phyloP scores from a whole-genome alignment of 1,284 basidiomycete genomes.

The Pseudozyma thailandica region DNA sequence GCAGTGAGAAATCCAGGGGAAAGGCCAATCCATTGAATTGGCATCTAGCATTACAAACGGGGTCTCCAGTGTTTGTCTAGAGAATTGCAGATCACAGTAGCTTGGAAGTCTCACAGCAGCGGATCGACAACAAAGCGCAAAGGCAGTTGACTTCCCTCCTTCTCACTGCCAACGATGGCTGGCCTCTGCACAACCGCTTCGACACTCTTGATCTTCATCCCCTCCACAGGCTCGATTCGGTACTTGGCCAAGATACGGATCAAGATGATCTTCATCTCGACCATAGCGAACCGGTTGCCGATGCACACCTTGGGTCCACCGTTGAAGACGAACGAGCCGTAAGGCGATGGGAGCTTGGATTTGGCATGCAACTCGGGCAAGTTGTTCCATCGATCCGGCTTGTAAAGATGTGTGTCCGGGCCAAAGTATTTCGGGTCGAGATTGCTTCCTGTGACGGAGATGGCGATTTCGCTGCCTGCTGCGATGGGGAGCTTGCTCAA shows the following conservation, averaged over 20 bases:
- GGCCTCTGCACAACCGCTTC: slow-evolving; percentile 50
- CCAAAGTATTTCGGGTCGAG: slow-evolving; percentile 54
- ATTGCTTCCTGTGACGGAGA: slow-evolving; percentile 50
- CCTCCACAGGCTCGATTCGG: slow-evolving; percentile 37
- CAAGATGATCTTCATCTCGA: slow-evolving; percentile 52
- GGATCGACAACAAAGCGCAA: slow-evolving; percentile 34
- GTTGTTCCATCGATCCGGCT: slow-evolving; percentile 61
- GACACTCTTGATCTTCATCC: slow-evolving; percentile 46
- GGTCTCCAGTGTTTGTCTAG: too few relatives aligned
- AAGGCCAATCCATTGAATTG: too few relatives aligned
- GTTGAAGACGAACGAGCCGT: slow-evolving; percentile 52
- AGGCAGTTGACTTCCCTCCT: slow-evolving; percentile 48
- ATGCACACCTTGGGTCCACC: slow-evolving; percentile 62
- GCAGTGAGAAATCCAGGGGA: too few relatives aligned
- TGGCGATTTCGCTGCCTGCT: slow-evolving; percentile 35
- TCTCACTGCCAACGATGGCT: slow-evolving; percentile 41
- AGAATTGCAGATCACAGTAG: background rate
- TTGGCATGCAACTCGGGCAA: slow-evolving; percentile 30
- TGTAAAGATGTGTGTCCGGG: slow-evolving; percentile 51
- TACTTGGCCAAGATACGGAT: slow-evolving; percentile 38
- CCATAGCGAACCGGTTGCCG: slow-evolving; percentile 58
- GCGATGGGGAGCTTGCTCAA: slow-evolving; percentile 51
- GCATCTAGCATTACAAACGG: too few relatives aligned
- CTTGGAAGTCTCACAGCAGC: slow-evolving; percentile 7
- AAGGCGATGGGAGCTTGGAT: slow-evolving; percentile 49